These are phyloP conservation scores for Gremmenia infestans DNA, from an alignment of 2,329 filamentous ascomycete genomes.

Conservation along the genomic window DNA sequence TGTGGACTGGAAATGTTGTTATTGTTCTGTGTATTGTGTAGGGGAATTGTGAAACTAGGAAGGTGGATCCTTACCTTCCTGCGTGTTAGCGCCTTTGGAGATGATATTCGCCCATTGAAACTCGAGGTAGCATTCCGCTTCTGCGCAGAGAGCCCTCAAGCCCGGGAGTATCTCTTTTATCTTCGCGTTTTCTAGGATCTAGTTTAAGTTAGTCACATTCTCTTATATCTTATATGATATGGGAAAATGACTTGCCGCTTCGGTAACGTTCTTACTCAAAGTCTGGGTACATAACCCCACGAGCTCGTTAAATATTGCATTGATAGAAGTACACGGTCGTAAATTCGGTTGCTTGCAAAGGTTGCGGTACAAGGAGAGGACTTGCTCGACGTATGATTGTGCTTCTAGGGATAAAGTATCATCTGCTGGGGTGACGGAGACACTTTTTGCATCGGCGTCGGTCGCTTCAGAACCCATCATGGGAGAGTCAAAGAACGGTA, in stretches of 20 bases:
- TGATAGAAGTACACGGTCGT: slow-evolving; percentile 30
- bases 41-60: neutral
- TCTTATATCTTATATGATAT: neutral
- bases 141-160: slow-evolving; percentile 39
- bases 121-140: slow-evolving; percentile 43
- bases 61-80: slow-evolving; percentile 15
- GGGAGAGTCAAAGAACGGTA: neutral
- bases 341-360: slow-evolving; percentile 20
- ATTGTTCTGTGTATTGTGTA: neutral
- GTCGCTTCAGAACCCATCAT: neutral
- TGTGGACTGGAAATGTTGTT: slow-evolving; percentile 8
- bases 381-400: neutral
- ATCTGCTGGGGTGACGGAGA: neutral
- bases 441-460: neutral
- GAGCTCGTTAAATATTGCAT: slow-evolving; percentile 34
- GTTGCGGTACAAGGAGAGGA: slow-evolving; percentile 1
- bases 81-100: slow-evolving; percentile 3
- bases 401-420: neutral
- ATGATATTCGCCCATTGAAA: slow-evolving; percentile 39
- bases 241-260: slow-evolving; percentile 17
- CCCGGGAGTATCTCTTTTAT: slow-evolving; percentile 33
- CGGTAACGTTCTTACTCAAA: slow-evolving; percentile 20
- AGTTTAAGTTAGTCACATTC: neutral
- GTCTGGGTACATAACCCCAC: slow-evolving; percentile 34
- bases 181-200: slow-evolving; percentile 34